Evolutionary conservation across 495 filamentous ascomycete genomes (phyloP).

Genomic region (Niebla homalea): DNA sequence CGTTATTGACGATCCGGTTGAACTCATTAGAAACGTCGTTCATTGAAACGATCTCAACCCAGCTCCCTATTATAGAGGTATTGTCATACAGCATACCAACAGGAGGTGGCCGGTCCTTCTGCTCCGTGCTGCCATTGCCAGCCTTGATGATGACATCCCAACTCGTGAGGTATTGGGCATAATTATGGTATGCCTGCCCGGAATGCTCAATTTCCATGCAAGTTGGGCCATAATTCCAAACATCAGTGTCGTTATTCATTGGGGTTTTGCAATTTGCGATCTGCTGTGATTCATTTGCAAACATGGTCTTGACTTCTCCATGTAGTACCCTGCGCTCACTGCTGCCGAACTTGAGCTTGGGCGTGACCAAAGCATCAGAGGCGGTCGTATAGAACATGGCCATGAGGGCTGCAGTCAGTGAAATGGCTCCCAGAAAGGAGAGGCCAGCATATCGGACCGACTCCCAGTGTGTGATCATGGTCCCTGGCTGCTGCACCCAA

Average conservation of each 20-base stretch:
- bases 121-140: not conserved
- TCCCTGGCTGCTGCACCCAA: slow-evolving; percentile 51
- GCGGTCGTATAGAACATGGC: slow-evolving; percentile 64
- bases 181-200: slow-evolving; percentile 34
- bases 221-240: slow-evolving; percentile 29
- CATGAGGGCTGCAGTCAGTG: slow-evolving; percentile 44
- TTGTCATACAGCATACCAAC: slow-evolving; percentile 15
- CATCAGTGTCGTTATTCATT: slow-evolving; percentile 24
- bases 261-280: slow-evolving; percentile 44
- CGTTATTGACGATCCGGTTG: slow-evolving; percentile 50
- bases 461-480: slow-evolving; percentile 52
- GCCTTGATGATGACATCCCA: slow-evolving; percentile 4
- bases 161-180: slow-evolving; percentile 9
- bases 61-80: slow-evolving; percentile 11
- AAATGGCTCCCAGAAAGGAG: slow-evolving; percentile 43
- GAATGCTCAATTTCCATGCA: slow-evolving; percentile 54
- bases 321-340: slow-evolving; percentile 30
- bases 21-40: slow-evolving; percentile 30
- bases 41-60: slow-evolving; percentile 27
- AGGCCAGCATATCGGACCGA: slow-evolving; percentile 45
- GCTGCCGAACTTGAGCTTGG: slow-evolving; percentile 43
- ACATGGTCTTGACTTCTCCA: slow-evolving; percentile 43
- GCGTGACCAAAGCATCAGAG: slow-evolving; percentile 56
- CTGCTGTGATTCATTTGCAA: slow-evolving; percentile 44
- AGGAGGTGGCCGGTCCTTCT: slow-evolving; percentile 3